These are phyloP conservation scores for Aschersonia sp. DNA, from an alignment of 2,329 filamentous ascomycete genomes.

Conservation along the genomic window DNA sequence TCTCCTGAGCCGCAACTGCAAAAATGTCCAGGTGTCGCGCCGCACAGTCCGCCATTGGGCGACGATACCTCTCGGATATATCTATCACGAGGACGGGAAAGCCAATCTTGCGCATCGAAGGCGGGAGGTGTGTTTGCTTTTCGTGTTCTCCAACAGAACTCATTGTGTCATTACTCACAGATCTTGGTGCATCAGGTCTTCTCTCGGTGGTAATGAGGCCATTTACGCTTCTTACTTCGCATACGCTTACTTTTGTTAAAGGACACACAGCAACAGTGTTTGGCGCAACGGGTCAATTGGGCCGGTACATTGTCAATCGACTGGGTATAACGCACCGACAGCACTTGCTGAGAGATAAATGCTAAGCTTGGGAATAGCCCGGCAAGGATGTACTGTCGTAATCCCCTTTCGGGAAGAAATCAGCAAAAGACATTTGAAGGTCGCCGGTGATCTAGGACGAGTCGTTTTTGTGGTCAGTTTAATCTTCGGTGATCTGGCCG, in stretches of 20 bases:
- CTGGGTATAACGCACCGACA: slow-evolving; percentile 39
- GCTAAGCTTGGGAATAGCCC: slow-evolving; percentile 37
- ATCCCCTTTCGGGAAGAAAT: slow-evolving; percentile 94
- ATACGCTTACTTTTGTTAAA: slow-evolving; percentile 22
- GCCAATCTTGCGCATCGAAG: slow-evolving; percentile 76
- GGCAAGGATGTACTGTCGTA: slow-evolving; percentile 87
- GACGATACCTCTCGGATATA: slow-evolving; percentile 60
- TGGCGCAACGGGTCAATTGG: slow-evolving; percentile 88
- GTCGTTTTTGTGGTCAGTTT: slow-evolving; percentile 53
- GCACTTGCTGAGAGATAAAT: background rate
- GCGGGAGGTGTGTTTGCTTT: slow-evolving; percentile 54
- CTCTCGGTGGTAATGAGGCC: slow-evolving; percentile 59
- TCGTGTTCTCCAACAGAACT: no score
- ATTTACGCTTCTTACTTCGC: background rate
- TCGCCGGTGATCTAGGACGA: slow-evolving; percentile 84
- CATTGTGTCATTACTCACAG: no score
- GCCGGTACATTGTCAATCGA: slow-evolving; percentile 94
- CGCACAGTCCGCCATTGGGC: slow-evolving; percentile 31
- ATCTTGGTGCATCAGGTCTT: slow-evolving; percentile 40
- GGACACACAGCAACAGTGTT: slow-evolving; percentile 96
- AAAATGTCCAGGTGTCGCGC: slow-evolving; percentile 39
- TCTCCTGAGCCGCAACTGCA: slow-evolving; percentile 5
- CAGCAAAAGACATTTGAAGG: slow-evolving; percentile 91
- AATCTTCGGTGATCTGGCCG: background rate
- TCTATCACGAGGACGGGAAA: slow-evolving; percentile 92